These are phyloP conservation scores for Vitis hybrid DNA, from an alignment of 177 flowering plant genomes.

Conservation along the genomic window DNA sequence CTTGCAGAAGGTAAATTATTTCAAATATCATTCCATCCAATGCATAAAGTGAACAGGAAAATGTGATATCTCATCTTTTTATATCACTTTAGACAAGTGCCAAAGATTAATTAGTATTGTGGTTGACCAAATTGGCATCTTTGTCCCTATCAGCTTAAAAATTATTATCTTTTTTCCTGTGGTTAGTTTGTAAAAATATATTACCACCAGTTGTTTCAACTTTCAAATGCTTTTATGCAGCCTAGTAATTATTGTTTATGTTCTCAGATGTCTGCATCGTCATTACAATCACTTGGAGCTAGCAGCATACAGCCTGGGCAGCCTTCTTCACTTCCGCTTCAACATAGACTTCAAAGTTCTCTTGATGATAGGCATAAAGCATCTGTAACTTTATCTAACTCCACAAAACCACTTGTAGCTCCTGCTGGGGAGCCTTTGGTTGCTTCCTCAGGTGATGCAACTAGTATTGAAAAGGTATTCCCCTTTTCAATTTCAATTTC, in stretches of 20 bases:
- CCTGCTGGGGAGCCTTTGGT: conserved; percentile 44
- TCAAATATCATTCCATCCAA: too few species aligned
- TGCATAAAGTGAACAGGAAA: too few species aligned
- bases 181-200: too few species aligned
- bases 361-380: conserved; percentile 64
- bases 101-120: too few species aligned
- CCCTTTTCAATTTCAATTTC: background rate
- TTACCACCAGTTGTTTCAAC: background rate
- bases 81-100: too few species aligned
- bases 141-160: too few species aligned
- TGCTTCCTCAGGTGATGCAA: conserved; percentile 37
- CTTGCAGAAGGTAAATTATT: too few species aligned
- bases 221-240: background rate
- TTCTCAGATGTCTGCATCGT: conserved; percentile 31
- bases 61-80: too few species aligned
- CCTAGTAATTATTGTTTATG: background rate
- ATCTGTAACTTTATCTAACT: conserved; percentile 34
- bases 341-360: conserved; percentile 55
- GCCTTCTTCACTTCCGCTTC: conserved; percentile 64
- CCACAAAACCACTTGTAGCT: conserved; percentile 46
- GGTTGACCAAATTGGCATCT: too few species aligned
- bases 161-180: too few species aligned
- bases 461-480: conserved; percentile 56
- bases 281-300: conserved; percentile 50
- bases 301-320: conserved; percentile 33